Evolutionary conservation across 305 asterid species (phyloP), one percentile per base, ranked within the genome.

Genomic region (Petunia hybrid): DNA sequence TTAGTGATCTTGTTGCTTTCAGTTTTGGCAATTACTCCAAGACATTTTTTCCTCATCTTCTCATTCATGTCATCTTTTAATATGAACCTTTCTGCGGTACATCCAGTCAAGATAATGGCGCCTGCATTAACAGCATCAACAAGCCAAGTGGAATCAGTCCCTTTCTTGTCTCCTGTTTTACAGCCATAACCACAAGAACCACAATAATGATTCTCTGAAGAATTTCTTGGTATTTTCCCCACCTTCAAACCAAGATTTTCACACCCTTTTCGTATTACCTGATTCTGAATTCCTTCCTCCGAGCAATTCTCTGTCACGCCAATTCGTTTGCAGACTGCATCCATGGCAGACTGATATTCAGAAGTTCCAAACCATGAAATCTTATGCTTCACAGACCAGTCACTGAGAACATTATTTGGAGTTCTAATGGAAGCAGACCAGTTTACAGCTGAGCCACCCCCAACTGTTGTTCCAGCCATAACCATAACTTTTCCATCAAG

Each of bases 121-220:
- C 95, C 94, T 5, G 90, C 79, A 4, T 85, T 22, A 12, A 95
- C 98, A 14, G 99, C 99, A 79, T 95, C 99, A 3, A 92, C 96
- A 2, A 95, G 92, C 95, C 97, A 95, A 7, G 99, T 91, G 31
- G 90, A 63, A 43, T 91, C 97, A 0, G 93, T 82, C 36, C 99
- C 99, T 68, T 89, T 93, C 79, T 95, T 95, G 75, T 93, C 97
- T n/a, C 97, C 99, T 64, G 90, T 88, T 85, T 86, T 89, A 88
- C 99, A 95, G 62, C 99, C 98, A 48, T 89, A 93, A 65, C 97
- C 81, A 81, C 99, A 95, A 46, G 99, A 92, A 64, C 99, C 97
- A 45, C 99, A 95, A 75, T 89, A 91, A 82, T 95, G 99, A 80
- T 88, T 81, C 64, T 88, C 90, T 0, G 99, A 90, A 4, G 89